A percentile compares a stretch with the other conserved stretches of the same genome.
phyloP scores from a whole-genome alignment of 2,329 filamentous ascomycete species.

The Metarhizium guizhouense region DNA sequence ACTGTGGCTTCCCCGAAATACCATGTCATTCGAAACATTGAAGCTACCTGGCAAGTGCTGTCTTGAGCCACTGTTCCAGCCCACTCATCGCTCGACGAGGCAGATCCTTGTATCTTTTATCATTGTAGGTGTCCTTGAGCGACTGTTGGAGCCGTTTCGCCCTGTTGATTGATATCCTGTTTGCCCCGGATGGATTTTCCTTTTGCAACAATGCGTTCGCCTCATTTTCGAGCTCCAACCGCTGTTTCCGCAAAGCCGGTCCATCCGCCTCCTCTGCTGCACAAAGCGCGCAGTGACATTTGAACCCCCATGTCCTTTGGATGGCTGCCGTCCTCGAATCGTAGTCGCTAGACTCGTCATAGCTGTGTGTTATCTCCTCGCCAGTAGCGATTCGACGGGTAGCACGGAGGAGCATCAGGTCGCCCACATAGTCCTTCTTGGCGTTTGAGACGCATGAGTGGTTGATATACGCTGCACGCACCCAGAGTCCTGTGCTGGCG shows the following conservation, averaged over 20 bases:
- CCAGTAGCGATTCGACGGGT: constrained; percentile 19
- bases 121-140: constrained; percentile 20
- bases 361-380: constrained; percentile 25
- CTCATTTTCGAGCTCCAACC: constrained; percentile 13
- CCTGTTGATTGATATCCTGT: constrained; percentile 12
- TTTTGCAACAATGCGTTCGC: constrained; percentile 12
- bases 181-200: constrained; percentile 6
- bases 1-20: no score
- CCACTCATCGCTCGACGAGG: constrained; percentile 12
- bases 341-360: constrained; percentile 19
- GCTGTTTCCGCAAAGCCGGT: constrained; percentile 8
- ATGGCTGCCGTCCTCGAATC: constrained; percentile 13
- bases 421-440: constrained; percentile 28
- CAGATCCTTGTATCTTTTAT: constrained; percentile 14
- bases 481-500: constrained; percentile 29
- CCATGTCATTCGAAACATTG: no score
- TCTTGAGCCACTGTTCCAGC: constrained; percentile 21
- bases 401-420: constrained; percentile 29
- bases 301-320: constrained; percentile 26
- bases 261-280: constrained; percentile 17
- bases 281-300: constrained; percentile 27
- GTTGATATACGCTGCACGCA: constrained; percentile 30
- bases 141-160: constrained; percentile 14
- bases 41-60: background rate
- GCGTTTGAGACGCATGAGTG: constrained; percentile 30